Percentiles rank a stretch among this genome's conserved stretches.
phyloP scores from a whole-genome alignment of 2,329 filamentous ascomycete species.

The Exophiala dermatitidis region DNA sequence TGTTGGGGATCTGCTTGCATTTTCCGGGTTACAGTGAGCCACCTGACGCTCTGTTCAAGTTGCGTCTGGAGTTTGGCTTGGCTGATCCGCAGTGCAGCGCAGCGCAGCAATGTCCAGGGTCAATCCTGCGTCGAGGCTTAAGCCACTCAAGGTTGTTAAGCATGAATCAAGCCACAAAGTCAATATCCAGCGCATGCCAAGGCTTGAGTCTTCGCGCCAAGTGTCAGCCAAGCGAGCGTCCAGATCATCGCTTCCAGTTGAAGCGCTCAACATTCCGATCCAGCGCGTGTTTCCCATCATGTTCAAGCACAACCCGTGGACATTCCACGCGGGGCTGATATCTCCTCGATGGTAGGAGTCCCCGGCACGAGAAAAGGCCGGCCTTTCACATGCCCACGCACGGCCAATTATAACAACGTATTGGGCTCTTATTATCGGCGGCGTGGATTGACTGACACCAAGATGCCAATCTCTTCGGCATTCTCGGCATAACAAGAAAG shows the following conservation, averaged over 20 bases:
- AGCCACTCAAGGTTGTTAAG: conserved; percentile 22
- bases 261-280: not conserved
- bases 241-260: no score
- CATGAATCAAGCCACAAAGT: conserved; percentile 23
- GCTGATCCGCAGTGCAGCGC: not conserved
- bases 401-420: not conserved
- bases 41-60: not conserved
- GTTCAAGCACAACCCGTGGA: not conserved
- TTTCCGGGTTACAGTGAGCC: not conserved
- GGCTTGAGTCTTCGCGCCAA: not conserved
- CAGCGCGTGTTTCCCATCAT: not conserved
- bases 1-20: not conserved
- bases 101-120: not conserved
- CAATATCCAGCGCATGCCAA: conserved; percentile 5
- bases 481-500: not conserved
- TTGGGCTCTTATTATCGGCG: not conserved
- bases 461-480: not conserved
- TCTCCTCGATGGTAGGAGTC: no score
- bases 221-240: not conserved
- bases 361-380: not conserved
- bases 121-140: conserved; percentile 17
- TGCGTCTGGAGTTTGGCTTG: not conserved
- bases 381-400: not conserved
- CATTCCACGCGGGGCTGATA: not conserved
- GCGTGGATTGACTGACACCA: not conserved